phyloP scores from a whole-genome alignment of 2,329 filamentous ascomycete genomes.

The Aureobasidium sp. region DNA sequence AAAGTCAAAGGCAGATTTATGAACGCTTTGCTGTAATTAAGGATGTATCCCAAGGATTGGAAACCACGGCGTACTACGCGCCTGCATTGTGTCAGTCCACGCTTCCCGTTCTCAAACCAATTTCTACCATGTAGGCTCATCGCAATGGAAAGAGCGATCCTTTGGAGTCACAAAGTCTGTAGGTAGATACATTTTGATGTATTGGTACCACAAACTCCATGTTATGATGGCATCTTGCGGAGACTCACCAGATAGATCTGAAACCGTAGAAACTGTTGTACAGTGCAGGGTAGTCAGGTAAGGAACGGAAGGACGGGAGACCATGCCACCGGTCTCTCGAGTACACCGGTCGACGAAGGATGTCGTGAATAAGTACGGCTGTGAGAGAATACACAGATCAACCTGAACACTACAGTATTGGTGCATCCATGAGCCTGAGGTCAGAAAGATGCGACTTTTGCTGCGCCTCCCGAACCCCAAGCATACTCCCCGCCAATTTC shows the following conservation, averaged over 20 bases:
- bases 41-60: too few species aligned
- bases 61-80: too few species aligned
- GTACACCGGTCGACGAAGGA: background rate
- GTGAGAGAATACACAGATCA: background rate
- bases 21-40: background rate
- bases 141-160: too few species aligned
- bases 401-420: constrained; percentile 9
- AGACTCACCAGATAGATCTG: background rate
- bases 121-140: too few species aligned
- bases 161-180: too few species aligned
- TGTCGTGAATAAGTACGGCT: background rate
- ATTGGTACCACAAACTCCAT: too few species aligned
- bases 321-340: background rate
- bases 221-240: too few species aligned
- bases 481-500: background rate
- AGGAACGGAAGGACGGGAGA: background rate
- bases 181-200: too few species aligned
- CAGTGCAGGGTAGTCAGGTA: too few species aligned
- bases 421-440: constrained; percentile 1
- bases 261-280: background rate
- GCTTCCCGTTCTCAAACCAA: too few species aligned
- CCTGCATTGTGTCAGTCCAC: too few species aligned
- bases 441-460: background rate
- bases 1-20: too few species aligned
- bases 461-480: background rate